Evolutionary conservation across 257 asterid species (phyloP), one percentile per base, ranked within the genome.

Genomic region (Nyctanthes arbortristis): DNA sequence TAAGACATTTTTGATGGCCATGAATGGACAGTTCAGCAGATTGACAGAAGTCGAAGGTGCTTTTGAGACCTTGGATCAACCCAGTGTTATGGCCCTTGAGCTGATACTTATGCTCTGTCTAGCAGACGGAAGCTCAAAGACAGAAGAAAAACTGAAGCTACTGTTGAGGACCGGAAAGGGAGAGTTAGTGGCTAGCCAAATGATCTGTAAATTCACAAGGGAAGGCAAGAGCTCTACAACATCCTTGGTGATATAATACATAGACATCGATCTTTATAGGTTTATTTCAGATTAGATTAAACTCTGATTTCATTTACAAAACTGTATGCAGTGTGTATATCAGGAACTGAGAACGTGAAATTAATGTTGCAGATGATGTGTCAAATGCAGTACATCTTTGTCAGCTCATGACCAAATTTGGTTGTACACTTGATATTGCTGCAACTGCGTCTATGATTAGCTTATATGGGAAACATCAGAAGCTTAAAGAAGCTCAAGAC

Each of bases 381-480:
- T 57, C 66, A 73, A 80, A 67, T 69, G 78, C 85, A 0, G 87
- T 78, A 69, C 82, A 81, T 77, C 91, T 93, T 69, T 81, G 78
- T 81, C 77, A 88, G 72, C 68, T 88, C 27, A 80, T 91, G 84
- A 72, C 72, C 34, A 79, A 75, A 61, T 79, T 69, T 73, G 91
- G 90, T 61, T 74, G 78, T 65, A 73, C 79, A 70, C 77, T 90
- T 65, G 88, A 83, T 77, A 84, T 74, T 79, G 73, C 83, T 69
- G 86, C 98, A 65, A 67, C 70, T 72, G 90, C 90, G 79, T 85
- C 95, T 68, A 64, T 90, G 78, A 93, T 93, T 76, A 79, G 73
- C 63, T 73, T 80, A 71, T 93, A 80, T 37, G 97, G 87, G 61
- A 93, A 79, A 78, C 88, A 81, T 69, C 84, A 83, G 73, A 84